Conservation (phyloP, 78 protist genomes). For the Reticulomyxa filosa region DNA sequence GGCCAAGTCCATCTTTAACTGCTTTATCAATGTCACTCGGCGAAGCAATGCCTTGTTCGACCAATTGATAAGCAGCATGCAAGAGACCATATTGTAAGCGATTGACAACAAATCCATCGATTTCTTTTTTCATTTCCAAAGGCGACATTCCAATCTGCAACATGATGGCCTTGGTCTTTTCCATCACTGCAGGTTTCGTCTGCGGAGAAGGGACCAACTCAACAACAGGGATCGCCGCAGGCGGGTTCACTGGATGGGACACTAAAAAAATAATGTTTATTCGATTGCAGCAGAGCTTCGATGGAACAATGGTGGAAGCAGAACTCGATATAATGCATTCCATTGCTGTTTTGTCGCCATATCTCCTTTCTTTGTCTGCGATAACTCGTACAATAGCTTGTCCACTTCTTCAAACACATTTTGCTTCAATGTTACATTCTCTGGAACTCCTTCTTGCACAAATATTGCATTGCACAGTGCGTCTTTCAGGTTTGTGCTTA, state of each 20-base stretch:
- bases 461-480: too few species aligned
- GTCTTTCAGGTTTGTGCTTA: too few species aligned
- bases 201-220: background rate
- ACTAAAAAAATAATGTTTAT: too few species aligned
- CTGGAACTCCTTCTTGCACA: too few species aligned
- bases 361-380: too few species aligned
- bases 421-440: too few species aligned
- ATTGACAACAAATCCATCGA: constrained; percentile 1
- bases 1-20: constrained; percentile 9
- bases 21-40: background rate
- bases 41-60: background rate
- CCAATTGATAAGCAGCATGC: background rate
- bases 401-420: too few species aligned
- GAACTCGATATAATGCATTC: too few species aligned
- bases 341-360: too few species aligned
- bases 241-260: constrained; percentile 2
- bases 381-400: too few species aligned
- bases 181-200: background rate
- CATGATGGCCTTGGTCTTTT: background rate
- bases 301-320: too few species aligned
- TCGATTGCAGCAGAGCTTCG: too few species aligned
- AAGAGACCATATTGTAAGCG: constrained; percentile 2
- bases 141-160: background rate
- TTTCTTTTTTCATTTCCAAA: background rate
- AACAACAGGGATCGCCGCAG: background rate